Percentiles rank a stretch among this genome's conserved stretches.
Conservation (phyloP, 2,329 filamentous ascomycete species). For the Monosporascus sp. region DNA sequence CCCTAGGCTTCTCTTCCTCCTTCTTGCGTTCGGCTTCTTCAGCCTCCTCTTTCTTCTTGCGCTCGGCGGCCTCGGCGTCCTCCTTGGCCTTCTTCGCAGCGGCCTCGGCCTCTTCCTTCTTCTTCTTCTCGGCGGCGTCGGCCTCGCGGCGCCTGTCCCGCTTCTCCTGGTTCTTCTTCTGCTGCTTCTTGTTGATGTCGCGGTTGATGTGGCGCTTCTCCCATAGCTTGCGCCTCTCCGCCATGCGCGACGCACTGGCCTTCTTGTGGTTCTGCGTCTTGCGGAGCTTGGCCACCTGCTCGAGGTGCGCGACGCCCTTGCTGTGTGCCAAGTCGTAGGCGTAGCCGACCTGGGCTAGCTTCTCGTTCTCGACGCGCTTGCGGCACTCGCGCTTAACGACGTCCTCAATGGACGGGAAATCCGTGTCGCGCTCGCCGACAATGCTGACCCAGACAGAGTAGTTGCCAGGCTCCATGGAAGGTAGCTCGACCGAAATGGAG, state of each 20-base stretch:
- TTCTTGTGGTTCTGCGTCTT: slow-evolving; percentile 46
- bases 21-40: slow-evolving; percentile 19
- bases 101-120: slow-evolving; percentile 31
- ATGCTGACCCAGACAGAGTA: slow-evolving; percentile 55
- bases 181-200: slow-evolving; percentile 32
- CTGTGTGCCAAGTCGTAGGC: slow-evolving; percentile 57
- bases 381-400: slow-evolving; percentile 49
- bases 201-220: slow-evolving; percentile 38
- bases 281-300: slow-evolving; percentile 43
- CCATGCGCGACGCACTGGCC: slow-evolving; percentile 39
- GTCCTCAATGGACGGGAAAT: slow-evolving; percentile 44
- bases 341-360: slow-evolving; percentile 51
- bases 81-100: slow-evolving; percentile 16
- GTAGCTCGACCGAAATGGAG: slow-evolving; percentile 54
- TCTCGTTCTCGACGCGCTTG: slow-evolving; percentile 47
- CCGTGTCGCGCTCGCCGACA: slow-evolving; percentile 41
- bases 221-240: slow-evolving; percentile 44
- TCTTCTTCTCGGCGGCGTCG: slow-evolving; percentile 33
- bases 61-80: slow-evolving; percentile 25
- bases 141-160: slow-evolving; percentile 27
- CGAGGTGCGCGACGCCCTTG: slow-evolving; percentile 48
- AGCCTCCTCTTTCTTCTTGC: slow-evolving; percentile 21
- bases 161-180: slow-evolving; percentile 35
- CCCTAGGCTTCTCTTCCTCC: slow-evolving; percentile 21
- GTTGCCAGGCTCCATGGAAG: slow-evolving; percentile 48